Percentiles rank a stretch among this genome's conserved stretches.
These are phyloP conservation scores for Mercurialis annua DNA, from an alignment of 345 rosid genomes.

Conservation along the genomic window DNA sequence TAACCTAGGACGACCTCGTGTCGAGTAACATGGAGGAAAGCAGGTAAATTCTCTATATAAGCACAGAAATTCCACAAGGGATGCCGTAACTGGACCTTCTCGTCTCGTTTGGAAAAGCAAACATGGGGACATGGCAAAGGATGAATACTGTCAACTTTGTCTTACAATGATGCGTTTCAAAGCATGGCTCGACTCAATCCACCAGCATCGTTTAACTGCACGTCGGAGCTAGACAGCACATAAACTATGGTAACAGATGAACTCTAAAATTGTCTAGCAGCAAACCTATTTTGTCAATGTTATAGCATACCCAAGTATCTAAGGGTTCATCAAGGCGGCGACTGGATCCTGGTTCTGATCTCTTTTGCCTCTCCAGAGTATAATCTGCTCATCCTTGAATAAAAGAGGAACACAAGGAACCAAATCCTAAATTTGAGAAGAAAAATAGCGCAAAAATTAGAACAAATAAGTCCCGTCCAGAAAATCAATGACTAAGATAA, in stretches of 20 bases:
- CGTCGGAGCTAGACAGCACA: not conserved
- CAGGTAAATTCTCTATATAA: too few relatives aligned
- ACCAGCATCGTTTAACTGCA: too few relatives aligned
- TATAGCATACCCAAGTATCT: slow-evolving; percentile 7
- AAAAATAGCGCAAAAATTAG: slow-evolving; percentile 8
- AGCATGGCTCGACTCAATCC: too few relatives aligned
- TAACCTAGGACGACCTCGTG: too few relatives aligned
- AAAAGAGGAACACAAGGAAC: slow-evolving; percentile 80
- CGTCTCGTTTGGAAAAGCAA: too few relatives aligned
- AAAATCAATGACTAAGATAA: not conserved
- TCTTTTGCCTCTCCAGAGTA: slow-evolving; percentile 72
- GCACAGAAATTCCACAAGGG: too few relatives aligned
- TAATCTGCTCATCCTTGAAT: slow-evolving; percentile 82
- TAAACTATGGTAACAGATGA: not conserved
- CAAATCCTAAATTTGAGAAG: slow-evolving; percentile 55
- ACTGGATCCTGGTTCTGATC: slow-evolving; percentile 13
- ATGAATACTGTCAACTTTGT: too few relatives aligned
- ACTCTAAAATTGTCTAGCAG: not conserved
- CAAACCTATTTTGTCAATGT: not conserved
- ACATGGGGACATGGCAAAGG: too few relatives aligned
- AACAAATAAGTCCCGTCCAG: not conserved
- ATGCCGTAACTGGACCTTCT: too few relatives aligned
- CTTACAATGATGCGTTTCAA: too few relatives aligned
- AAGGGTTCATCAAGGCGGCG: not conserved
- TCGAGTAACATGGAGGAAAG: too few relatives aligned